These are phyloP conservation scores for Actinomucor elegans DNA, from an alignment of 371 early-diverging fungal genomes.

Conservation along the genomic window DNA sequence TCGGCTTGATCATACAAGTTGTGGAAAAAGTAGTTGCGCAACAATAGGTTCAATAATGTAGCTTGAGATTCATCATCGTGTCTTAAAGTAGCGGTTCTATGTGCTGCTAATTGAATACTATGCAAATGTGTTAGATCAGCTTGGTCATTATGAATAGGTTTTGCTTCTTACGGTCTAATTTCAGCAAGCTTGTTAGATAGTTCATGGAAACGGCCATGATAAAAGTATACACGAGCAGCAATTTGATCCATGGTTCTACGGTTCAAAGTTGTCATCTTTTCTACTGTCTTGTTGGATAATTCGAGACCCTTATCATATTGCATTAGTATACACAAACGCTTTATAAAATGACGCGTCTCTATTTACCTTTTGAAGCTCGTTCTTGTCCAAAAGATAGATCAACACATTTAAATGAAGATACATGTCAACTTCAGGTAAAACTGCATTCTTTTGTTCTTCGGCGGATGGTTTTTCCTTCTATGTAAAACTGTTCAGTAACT, in stretches of 20 bases:
- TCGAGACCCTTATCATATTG: conserved; percentile 59
- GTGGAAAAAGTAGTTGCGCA: conserved; percentile 89
- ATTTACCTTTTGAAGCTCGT: conserved; percentile 66
- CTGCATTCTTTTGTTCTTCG: conserved; percentile 37
- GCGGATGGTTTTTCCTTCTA: conserved; percentile 22
- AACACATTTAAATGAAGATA: conserved; percentile 81
- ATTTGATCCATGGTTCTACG: conserved; percentile 90
- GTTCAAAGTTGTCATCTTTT: conserved; percentile 65
- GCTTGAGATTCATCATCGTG: conserved; percentile 88
- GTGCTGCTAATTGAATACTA: conserved; percentile 76
- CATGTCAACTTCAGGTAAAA: conserved; percentile 86
- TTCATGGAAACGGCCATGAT: conserved; percentile 89
- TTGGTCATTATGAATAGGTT: background rate
- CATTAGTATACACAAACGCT: background rate
- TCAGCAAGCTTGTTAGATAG: conserved; percentile 68
- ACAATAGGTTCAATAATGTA: conserved; percentile 84
- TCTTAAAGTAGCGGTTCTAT: conserved; percentile 89
- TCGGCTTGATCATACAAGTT: conserved; percentile 96
- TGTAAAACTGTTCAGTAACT: no score
- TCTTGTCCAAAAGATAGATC: conserved; percentile 81
- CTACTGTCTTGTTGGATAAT: conserved; percentile 66
- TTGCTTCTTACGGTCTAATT: conserved; percentile 66
- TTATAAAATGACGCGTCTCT: no score
- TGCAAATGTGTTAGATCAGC: background rate
- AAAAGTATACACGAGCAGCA: conserved; percentile 90